Evolutionary conservation across 139 green algal genomes (phyloP).

Genomic region (Haematococcus lacustris): DNA sequence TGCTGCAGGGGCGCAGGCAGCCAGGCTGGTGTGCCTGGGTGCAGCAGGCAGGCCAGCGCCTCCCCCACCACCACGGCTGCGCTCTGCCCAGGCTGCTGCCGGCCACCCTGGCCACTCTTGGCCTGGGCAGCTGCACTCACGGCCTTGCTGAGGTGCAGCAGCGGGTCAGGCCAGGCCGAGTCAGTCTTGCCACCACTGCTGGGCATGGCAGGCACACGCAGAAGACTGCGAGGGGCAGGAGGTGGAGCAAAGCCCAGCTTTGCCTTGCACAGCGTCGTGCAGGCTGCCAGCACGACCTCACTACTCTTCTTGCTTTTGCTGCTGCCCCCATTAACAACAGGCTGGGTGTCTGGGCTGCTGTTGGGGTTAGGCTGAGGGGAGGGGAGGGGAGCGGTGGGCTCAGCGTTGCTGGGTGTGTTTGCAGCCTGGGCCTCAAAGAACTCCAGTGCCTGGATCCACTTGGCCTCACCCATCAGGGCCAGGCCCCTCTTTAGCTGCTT

Average conservation of each 20-base stretch:
- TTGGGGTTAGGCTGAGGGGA: no score
- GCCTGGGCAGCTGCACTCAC: background rate
- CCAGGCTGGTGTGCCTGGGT: slow-evolving; percentile 15
- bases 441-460: slow-evolving; percentile 22
- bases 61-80: background rate
- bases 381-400: no score
- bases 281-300: background rate
- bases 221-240: background rate
- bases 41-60: slow-evolving; percentile 30
- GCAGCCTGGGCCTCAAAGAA: slow-evolving; percentile 8
- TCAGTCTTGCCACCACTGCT: no score
- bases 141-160: slow-evolving; percentile 13
- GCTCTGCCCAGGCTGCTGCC: background rate
- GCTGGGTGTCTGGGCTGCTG: no score
- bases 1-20: slow-evolving; percentile 2
- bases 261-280: background rate
- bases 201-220: no score
- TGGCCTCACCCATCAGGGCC: slow-evolving; percentile 13
- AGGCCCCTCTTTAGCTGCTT: slow-evolving; percentile 11
- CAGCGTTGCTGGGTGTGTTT: no score
- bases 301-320: slow-evolving; percentile 3
- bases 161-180: background rate
- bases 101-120: background rate
- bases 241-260: slow-evolving; percentile 2
- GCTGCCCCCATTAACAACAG: no score